phyloP scores from a whole-genome alignment of 2,329 filamentous ascomycete genomes.

The Alternaria solani region DNA sequence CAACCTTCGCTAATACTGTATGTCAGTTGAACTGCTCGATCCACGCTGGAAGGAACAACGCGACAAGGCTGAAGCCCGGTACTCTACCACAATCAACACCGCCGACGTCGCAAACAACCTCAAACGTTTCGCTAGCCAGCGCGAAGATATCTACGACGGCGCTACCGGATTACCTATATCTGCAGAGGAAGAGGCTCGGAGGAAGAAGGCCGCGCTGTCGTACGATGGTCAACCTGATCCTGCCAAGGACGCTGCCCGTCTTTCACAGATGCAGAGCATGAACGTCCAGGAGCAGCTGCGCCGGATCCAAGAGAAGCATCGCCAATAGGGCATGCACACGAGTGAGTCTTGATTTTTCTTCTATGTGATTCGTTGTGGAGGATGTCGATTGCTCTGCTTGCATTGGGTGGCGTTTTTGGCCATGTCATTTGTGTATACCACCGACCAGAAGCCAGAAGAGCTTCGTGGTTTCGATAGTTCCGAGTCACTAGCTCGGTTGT shows the following conservation, averaged over 20 bases:
- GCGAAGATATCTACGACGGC: slow-evolving; percentile 84
- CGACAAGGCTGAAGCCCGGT: slow-evolving; percentile 84
- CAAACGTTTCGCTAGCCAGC: slow-evolving; percentile 90
- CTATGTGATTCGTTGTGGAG: neutral
- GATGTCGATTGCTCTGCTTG: slow-evolving; percentile 7
- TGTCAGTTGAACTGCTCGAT: slow-evolving; percentile 83
- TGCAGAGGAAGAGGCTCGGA: slow-evolving; percentile 75
- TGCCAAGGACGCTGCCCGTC: slow-evolving; percentile 62
- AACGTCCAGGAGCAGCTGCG: slow-evolving; percentile 89
- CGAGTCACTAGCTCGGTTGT: neutral
- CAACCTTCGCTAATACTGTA: slow-evolving; percentile 48
- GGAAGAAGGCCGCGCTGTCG: slow-evolving; percentile 76
- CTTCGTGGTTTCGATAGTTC: neutral
- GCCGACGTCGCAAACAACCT: slow-evolving; percentile 91
- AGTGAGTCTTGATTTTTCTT: slow-evolving; percentile 10
- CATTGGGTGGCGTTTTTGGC: slow-evolving; percentile 19
- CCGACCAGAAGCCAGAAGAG: neutral
- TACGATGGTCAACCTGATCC: slow-evolving; percentile 70
- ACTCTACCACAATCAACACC: slow-evolving; percentile 85
- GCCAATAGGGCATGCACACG: slow-evolving; percentile 17
- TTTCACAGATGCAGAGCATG: slow-evolving; percentile 61
- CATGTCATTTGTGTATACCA: slow-evolving; percentile 11
- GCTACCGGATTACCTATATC: slow-evolving; percentile 72
- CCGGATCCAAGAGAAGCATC: slow-evolving; percentile 66
- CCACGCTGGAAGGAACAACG: slow-evolving; percentile 96